Base-by-base conservation (phyloP, 495 filamentous ascomycete genomes). In the Cairneyella variabilis region DNA sequence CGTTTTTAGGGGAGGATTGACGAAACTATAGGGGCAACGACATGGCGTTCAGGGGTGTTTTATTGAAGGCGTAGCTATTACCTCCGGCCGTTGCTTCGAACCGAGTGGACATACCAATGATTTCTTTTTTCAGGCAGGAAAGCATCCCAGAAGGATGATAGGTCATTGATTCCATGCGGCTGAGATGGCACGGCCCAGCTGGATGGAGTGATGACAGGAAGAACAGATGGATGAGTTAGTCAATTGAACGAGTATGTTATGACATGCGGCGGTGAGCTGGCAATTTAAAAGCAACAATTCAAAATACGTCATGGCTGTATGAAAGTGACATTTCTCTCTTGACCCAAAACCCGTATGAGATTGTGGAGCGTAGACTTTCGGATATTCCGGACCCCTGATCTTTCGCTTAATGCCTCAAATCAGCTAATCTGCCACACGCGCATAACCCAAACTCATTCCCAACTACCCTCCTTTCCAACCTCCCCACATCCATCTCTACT, bases 401-500 rank as follows among this genome's bases (percentile, higher is more conserved):
- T n/a, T n/a, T 69, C 32, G 69, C 72, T 60, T 72, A 72, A 60
- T 54, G 69, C 16, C 53, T 69, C 40, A 21, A 45, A 32, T 36
- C 63, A 37, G 65, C 69, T 23, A n/a, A 10, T 8, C 43, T n/a
- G 32, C 18, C 32, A 27, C 25, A 41, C 49, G 22, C 49, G 23
- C 2, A 16, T 6, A n/a, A n/a, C 38, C 38, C 44, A 26, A 21
- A 8, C 16, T 23, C 44, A 26, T 12, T 47, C 44, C 21, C 20
- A 14, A 22, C 14, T 21, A 20, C 27, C 47, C 27, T 51, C 38
- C 28, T 16, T 22, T 47, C 44, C 18, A 16, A 39, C 25, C 27
- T 20, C 52, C 43, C 21, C 40, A 40, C 20, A 17, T 37, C 50
- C 14, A 7, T 20, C 10, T 40, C 48, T 25, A 16, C 23, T 10